phyloP scores from a whole-genome alignment of 1,284 basidiomycete genomes.

The Psilocybe mexicana region DNA sequence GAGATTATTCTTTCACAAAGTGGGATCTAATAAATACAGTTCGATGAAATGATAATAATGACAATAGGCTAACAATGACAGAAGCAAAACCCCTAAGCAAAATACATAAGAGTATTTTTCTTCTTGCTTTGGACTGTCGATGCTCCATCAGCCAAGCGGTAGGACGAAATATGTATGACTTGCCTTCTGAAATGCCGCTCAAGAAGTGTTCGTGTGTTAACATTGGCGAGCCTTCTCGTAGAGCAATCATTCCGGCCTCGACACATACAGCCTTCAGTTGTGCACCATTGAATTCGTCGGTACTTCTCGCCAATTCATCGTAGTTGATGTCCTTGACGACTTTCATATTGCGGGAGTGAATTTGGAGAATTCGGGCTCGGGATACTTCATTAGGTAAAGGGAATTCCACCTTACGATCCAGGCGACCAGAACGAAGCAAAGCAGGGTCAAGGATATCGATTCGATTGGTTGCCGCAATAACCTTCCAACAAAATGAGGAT shows the following conservation, averaged over 20 bases:
- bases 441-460: conserved; percentile 99
- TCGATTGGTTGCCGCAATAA: conserved; percentile 98
- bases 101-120: conserved; percentile 93
- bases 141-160: conserved; percentile 4
- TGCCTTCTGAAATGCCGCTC: conserved; percentile 89
- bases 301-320: conserved; percentile 84
- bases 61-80: conserved; percentile 1
- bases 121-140: conserved; percentile 88
- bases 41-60: conserved; percentile 2
- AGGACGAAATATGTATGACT: conserved; percentile 25
- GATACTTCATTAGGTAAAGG: conserved; percentile 93
- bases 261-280: conserved; percentile 96
- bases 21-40: background rate
- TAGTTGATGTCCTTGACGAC: conserved; percentile 87
- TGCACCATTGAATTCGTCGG: conserved; percentile 98
- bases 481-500: conserved; percentile 48
- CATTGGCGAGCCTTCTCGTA: conserved; percentile 91
- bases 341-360: conserved; percentile 96
- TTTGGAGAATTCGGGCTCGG: conserved; percentile 93
- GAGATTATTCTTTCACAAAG: too few species aligned
- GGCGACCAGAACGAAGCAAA: conserved; percentile 93
- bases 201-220: conserved; percentile 93
- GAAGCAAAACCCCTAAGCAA: conserved; percentile 56
- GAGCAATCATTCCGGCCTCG: conserved; percentile 97
- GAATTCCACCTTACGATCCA: conserved; percentile 97